Base-by-base conservation (phyloP, 306 rosid genomes). In the Malus sylvestris region DNA sequence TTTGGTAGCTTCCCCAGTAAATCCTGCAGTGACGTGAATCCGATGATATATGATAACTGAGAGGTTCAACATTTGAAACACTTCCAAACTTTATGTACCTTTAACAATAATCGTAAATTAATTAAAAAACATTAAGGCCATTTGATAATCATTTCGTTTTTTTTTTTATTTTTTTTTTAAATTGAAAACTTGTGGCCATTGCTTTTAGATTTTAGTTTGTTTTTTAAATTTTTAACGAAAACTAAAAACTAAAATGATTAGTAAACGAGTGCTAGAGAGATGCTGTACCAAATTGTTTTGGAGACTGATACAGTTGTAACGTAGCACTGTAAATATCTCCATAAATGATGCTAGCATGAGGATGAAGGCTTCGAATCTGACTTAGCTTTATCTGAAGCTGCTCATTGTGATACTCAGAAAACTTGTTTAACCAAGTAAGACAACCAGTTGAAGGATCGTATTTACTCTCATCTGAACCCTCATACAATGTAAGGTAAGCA, bases 301-400 rank as follows among this genome's bases (percentile, higher is more conserved):
- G 76, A 55, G 52, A 55, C 8, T 72, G 66, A 72, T 33, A 55
- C 10, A 72, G 57, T 20, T 35, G 16, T 32, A 72, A 8, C 66
- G 23, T 2, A 8, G 66, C 76, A 35, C 8, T 73, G 57, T 58
- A 73, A 23, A 38, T 3, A 42, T 73, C 77, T 59, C 58, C 77
- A 73, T 73, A 58, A 42, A 73, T 10, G 57, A 73, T 59, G 38
- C 1, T 58, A 42, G 38, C 57, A 42, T 73, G 53, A 12, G 76
- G 76, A 63, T 73, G 67, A 73, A 73, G 68, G 63, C 9, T 35
- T 72, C 46, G 67, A 58, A 73, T 59, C 57, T 1, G 57, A 58
- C 40, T 59, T 23, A 58, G 18, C 42, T 15, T 67, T 59, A 16
- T 23, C 30, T 73, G 55, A 40, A 73, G 67, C 38, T 35, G 55